Evolutionary conservation across 805 yeast species (phyloP).

Genomic region (Starmerella vaccinii): DNA sequence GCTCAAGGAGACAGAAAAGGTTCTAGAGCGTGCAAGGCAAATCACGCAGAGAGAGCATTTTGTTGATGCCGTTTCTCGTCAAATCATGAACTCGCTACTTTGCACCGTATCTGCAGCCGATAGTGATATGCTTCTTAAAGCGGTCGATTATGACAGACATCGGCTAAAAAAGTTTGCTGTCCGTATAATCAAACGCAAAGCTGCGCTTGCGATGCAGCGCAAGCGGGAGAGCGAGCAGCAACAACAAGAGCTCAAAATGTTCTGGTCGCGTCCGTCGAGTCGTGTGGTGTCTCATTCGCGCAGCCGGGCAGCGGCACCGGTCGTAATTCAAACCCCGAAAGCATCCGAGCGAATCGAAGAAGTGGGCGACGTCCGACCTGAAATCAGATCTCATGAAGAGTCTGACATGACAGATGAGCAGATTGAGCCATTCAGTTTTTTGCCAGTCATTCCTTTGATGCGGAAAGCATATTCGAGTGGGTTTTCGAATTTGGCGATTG

Average conservation of each 20-base stretch:
- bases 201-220: not conserved
- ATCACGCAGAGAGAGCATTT: slow-evolving; percentile 1
- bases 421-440: slow-evolving; percentile 2
- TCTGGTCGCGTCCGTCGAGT: not conserved
- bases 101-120: not conserved
- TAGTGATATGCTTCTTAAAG: not conserved
- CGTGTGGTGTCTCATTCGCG: slow-evolving; percentile 13
- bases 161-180: not conserved
- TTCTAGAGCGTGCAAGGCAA: not conserved
- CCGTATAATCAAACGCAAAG: not conserved
- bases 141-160: not conserved
- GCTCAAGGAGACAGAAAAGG: not conserved
- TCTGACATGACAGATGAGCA: not conserved
- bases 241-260: slow-evolving; percentile 6
- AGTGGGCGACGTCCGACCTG: not conserved
- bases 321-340: not conserved
- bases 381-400: not conserved
- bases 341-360: not conserved
- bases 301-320: not conserved
- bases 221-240: not conserved
- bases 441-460: not conserved
- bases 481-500: not conserved
- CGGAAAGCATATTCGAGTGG: slow-evolving; percentile 1
- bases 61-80: not conserved
- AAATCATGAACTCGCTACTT: not conserved